A percentile compares a stretch with the other conserved stretches of the same genome.
These are phyloP conservation scores for Potentilla sterilis DNA, from an alignment of 306 rosid species.

Conservation along the genomic window DNA sequence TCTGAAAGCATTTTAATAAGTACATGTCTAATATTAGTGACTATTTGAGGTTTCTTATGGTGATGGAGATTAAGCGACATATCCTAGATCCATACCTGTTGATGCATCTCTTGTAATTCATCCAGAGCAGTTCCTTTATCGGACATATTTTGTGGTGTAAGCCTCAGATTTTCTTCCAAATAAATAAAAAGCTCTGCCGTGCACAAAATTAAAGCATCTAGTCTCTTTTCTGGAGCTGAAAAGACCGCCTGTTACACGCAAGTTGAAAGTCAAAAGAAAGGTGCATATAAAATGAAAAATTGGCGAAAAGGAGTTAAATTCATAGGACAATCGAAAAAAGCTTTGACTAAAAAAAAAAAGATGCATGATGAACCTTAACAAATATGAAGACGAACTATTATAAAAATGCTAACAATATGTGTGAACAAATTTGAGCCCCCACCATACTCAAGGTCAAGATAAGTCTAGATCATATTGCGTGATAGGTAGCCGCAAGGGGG, in stretches of 20 bases:
- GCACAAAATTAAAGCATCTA: constrained; percentile 82
- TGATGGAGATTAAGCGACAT: constrained; percentile 9
- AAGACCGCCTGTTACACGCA: constrained; percentile 63
- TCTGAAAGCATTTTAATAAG: neutral
- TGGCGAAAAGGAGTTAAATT: constrained; percentile 1
- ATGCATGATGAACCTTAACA: neutral
- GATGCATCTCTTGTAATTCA: constrained; percentile 91
- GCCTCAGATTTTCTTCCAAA: constrained; percentile 89
- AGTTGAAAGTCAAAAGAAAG: constrained; percentile 23
- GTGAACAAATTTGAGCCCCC: neutral
- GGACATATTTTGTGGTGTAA: constrained; percentile 75
- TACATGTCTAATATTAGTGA: neutral
- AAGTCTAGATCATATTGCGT: constrained; percentile 9
- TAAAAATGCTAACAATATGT: neutral
- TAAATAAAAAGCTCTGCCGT: constrained; percentile 67
- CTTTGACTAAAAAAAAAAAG: neutral
- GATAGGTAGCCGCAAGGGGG: neutral
- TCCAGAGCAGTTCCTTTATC: constrained; percentile 79
- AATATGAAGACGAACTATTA: neutral
- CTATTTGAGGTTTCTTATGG: neutral
- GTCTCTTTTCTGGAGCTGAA: constrained; percentile 86
- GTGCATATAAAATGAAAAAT: constrained; percentile 12
- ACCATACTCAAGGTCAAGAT: neutral
- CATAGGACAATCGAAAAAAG: constrained; percentile 5
- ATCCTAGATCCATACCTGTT: constrained; percentile 51